Evolutionary conservation across 2,329 filamentous ascomycete species (phyloP), one percentile per base, ranked within the genome.

Genomic region (Fusarium mangiferae): DNA sequence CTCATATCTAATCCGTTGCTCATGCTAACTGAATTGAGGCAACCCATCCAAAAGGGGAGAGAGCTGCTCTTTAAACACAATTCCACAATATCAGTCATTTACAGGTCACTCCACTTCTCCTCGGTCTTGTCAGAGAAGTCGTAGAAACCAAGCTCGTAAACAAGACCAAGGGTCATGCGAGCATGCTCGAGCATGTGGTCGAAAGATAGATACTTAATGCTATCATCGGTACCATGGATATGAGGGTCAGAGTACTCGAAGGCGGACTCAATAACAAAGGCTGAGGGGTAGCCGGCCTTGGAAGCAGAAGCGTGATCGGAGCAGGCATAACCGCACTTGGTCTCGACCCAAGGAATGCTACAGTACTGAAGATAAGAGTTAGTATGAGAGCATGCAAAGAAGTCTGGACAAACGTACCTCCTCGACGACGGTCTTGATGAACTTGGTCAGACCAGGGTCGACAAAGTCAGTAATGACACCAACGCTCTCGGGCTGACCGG

Each of bases 381-480:
- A 73, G 62, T 36, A 44, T 33, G 12, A 36, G 12, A 54, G 45
- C 12, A 7, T 14, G 22, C 18, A 14, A 44, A 36, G 17, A 6
- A n/a, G 10, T 56, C 38, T 24, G 7, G 17, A 17, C 22, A 46
- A 28, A 72, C 76, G 33, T 68, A 82, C 80, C 78, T 81, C 90
- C 38, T 90, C 92, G 74, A 98, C 93, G 68, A 98, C 89, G 78
- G 92, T 89, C 87, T 98, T 98, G 87, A 98, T 96, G 82, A 98
- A 98, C 13, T 89, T 87, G 10, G 96, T 98, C 76, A 98, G 86
- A 61, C 88, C 91, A 6, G 91, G 85, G 81, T 98, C 93, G 49
- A 98, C 96, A 78, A 89, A 98, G 83, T 98, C 96, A 9, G 93
- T 95, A 78, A 98, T 97, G 58, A 98, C 94, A 48, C 96, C 96